phyloP scores from a whole-genome alignment of 2,329 filamentous ascomycete species.

The Botrytis deweyae region DNA sequence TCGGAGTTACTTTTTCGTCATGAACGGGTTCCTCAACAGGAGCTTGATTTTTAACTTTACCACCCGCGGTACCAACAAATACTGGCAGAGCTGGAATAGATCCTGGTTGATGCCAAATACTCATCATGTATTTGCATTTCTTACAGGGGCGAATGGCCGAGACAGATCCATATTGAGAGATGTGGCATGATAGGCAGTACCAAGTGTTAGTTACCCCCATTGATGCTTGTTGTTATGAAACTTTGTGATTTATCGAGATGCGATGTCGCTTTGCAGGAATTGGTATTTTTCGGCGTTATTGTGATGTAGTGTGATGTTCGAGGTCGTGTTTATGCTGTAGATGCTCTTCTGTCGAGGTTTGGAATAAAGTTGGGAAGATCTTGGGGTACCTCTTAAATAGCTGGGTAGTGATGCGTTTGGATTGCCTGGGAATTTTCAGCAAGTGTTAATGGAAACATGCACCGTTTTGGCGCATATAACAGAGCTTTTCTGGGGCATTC shows the following conservation, averaged over 20 bases:
- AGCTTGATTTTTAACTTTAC: not conserved
- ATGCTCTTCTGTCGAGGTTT: not conserved
- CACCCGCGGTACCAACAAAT: not conserved
- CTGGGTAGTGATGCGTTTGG: not conserved
- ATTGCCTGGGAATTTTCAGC: not conserved
- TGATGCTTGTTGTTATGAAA: not conserved
- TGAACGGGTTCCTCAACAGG: not conserved
- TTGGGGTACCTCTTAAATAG: not conserved
- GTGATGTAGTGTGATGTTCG: too few species aligned
- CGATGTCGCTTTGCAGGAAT: not conserved
- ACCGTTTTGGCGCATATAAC: not conserved
- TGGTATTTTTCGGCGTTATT: too few species aligned
- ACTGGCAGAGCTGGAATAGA: not conserved
- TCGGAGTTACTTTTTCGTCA: not conserved
- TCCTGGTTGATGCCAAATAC: not conserved
- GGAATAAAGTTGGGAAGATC: not conserved
- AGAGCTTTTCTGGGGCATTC: not conserved
- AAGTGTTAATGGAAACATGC: too few species aligned
- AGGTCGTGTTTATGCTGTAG: not conserved
- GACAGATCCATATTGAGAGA: not conserved
- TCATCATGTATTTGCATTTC: slow-evolving; percentile 4
- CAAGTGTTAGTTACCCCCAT: not conserved
- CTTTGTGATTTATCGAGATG: not conserved
- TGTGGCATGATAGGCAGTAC: slow-evolving; percentile 2
- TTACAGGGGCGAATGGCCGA: not conserved